Evolutionary conservation across 306 rosid species (phyloP).

Genomic region (Cucumis cinereus): DNA sequence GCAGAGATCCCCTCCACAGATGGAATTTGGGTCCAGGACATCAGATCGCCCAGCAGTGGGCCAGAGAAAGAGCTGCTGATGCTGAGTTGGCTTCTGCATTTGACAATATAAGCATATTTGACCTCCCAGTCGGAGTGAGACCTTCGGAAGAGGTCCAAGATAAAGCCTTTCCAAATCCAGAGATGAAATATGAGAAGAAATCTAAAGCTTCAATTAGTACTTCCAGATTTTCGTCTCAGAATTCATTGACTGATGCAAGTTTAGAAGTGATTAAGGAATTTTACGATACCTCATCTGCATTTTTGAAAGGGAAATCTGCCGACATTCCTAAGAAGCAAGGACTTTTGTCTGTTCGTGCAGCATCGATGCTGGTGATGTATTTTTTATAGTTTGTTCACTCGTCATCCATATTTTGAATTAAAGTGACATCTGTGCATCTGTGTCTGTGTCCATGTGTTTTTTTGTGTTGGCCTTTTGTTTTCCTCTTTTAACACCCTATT

Average conservation of each 20-base stretch:
- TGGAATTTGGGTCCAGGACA: constrained; percentile 73
- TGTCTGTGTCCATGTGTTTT: not conserved
- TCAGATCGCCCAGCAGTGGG: constrained; percentile 79
- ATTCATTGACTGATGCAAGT: constrained; percentile 39
- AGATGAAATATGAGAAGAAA: constrained; percentile 28
- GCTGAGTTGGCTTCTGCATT: constrained; percentile 22
- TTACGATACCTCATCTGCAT: constrained; percentile 35
- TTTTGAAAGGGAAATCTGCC: constrained; percentile 43
- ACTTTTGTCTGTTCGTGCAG: constrained; percentile 73
- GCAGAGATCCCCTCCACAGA: constrained; percentile 57
- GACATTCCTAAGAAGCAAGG: constrained; percentile 56
- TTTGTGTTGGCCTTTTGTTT: not conserved
- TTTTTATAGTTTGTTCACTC: not conserved
- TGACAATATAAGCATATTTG: constrained; percentile 51
- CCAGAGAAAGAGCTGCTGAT: constrained; percentile 56
- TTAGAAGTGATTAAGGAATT: constrained; percentile 55
- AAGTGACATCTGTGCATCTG: not conserved
- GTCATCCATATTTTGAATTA: constrained; percentile 1
- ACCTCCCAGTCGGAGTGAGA: constrained; percentile 88
- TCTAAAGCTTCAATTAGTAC: constrained; percentile 17
- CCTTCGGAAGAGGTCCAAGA: constrained; percentile 53
- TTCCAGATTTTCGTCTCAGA: constrained; percentile 31
- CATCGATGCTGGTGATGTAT: constrained; percentile 80
- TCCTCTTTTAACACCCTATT: not conserved
- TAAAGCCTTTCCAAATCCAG: constrained; percentile 21